phyloP scores from a whole-genome alignment of 495 filamentous ascomycete genomes.

The Tirmania nivea region DNA sequence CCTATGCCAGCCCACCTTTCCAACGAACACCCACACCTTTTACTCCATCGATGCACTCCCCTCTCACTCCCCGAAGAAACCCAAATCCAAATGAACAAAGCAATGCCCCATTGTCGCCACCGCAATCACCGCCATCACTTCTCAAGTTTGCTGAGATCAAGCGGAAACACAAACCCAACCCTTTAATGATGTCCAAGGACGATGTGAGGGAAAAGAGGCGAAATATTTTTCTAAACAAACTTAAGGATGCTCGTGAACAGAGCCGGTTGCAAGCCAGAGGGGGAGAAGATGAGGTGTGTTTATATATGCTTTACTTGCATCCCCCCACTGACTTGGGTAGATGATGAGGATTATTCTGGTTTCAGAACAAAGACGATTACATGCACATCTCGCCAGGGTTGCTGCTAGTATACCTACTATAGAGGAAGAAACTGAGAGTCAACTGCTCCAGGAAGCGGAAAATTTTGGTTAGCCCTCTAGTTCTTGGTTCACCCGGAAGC shows the following conservation, averaged over 20 bases:
- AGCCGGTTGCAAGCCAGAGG: slow-evolving; percentile 40
- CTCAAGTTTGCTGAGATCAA: slow-evolving; percentile 3
- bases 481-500: too few species aligned
- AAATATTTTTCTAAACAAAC: slow-evolving; percentile 51
- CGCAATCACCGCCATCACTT: slow-evolving; percentile 11
- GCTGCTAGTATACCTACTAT: slow-evolving; percentile 18
- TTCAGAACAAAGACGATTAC: slow-evolving; percentile 26
- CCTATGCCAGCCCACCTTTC: slow-evolving; percentile 3
- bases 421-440: slow-evolving; percentile 10
- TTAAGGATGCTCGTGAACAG: slow-evolving; percentile 50
- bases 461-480: too few species aligned
- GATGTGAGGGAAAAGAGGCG: slow-evolving; percentile 33
- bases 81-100: background rate
- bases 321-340: slow-evolving; percentile 9
- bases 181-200: slow-evolving; percentile 16
- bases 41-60: slow-evolving; percentile 13
- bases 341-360: slow-evolving; percentile 29
- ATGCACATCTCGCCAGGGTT: slow-evolving; percentile 19
- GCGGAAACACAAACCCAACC: slow-evolving; percentile 6
- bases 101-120: slow-evolving; percentile 11
- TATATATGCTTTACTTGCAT: background rate
- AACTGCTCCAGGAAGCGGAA: background rate
- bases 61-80: slow-evolving; percentile 5
- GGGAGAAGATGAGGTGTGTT: slow-evolving; percentile 53
- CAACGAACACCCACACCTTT: slow-evolving; percentile 1